Percentiles rank a stretch among this genome's conserved stretches.
Evolutionary conservation across 768 basidiomycete species (phyloP).

Genomic region (Imleria badia): DNA sequence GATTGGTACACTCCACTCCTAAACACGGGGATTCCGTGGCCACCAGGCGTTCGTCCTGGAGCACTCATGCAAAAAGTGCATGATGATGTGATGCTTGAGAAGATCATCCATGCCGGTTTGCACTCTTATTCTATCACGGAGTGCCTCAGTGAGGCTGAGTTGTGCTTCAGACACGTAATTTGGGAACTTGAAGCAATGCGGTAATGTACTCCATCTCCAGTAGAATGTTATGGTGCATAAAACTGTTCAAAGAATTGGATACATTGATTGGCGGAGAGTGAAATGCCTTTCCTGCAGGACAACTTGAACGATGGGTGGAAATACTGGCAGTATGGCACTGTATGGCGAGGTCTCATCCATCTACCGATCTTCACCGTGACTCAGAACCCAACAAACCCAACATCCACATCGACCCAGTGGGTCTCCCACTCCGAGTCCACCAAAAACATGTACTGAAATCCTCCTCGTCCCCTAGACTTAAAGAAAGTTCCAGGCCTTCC

Average conservation of each 20-base stretch:
- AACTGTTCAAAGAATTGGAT: too few relatives aligned
- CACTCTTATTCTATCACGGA: too few relatives aligned
- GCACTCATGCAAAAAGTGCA: neutral
- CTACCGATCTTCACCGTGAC: neutral
- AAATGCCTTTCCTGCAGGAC: too few relatives aligned
- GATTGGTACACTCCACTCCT: neutral
- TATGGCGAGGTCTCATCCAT: conserved; percentile 11
- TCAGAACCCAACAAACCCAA: conserved; percentile 26
- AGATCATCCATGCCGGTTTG: too few relatives aligned
- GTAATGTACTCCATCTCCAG: too few relatives aligned
- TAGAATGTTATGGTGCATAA: too few relatives aligned
- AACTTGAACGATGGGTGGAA: conserved; percentile 35
- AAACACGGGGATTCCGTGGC: neutral
- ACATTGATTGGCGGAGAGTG: conserved; percentile 24
- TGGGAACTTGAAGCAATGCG: too few relatives aligned
- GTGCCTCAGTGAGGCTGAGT: too few relatives aligned
- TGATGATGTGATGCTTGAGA: too few relatives aligned
- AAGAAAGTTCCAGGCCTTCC: conserved; percentile 94
- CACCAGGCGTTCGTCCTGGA: neutral
- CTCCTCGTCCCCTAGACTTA: conserved; percentile 47
- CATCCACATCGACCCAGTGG: conserved; percentile 27
- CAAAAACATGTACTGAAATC: conserved; percentile 5
- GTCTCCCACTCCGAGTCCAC: neutral
- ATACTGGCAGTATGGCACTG: too few relatives aligned
- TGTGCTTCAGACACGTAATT: too few relatives aligned